Base-by-base conservation (phyloP, 164 flowering plant species). In the Aristolochia fimbriata region DNA sequence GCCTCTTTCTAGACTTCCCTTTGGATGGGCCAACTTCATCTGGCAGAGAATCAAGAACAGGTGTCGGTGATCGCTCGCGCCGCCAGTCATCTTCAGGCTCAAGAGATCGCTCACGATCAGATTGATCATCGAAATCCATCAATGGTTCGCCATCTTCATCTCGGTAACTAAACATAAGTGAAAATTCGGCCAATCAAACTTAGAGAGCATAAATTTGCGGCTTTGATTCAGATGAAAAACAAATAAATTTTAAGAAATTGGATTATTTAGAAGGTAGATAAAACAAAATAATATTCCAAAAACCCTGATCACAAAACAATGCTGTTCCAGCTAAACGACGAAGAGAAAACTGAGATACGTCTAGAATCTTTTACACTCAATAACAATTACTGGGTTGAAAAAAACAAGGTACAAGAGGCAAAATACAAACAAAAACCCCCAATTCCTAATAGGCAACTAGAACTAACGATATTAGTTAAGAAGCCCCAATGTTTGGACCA, bases 91-190 rank as follows among this genome's bases (percentile, higher is more conserved):
- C 65, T 30, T 58, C 55, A 43, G 67, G 79, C 13, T 71, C 77
- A 2, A 68, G 78, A 14, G 77, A 71, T 0, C 16, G 70, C n/a
- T 81, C 88, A 4, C 68, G 70, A 55, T 83, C 88, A 8, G 84
- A 79, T 24, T 62, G 78, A 43, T 78, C 46, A n/a, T 83, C 97
- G 62, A 65, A 76, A 61, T 91, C 90, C 90, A 91, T 80, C 79
- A 91, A 73, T 1, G 88, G 80, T 77, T 91, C 97, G 1, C 96
- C 97, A 24, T 91, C 90, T 59, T 91, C 97, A 22, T 91, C 96
- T 14, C 83, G 77, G 66, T 75, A 83, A 71, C 97, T 20, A 22
- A 3, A 23, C 52, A 49, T 49, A 3, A n/a, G 52, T 49, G 19
- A 15, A 16, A 49, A 49, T 1, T 49, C 19, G 52, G 17, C 17